Base-by-base conservation (phyloP, 139 green algal species). In the Chlamydomonas applanata region DNA sequence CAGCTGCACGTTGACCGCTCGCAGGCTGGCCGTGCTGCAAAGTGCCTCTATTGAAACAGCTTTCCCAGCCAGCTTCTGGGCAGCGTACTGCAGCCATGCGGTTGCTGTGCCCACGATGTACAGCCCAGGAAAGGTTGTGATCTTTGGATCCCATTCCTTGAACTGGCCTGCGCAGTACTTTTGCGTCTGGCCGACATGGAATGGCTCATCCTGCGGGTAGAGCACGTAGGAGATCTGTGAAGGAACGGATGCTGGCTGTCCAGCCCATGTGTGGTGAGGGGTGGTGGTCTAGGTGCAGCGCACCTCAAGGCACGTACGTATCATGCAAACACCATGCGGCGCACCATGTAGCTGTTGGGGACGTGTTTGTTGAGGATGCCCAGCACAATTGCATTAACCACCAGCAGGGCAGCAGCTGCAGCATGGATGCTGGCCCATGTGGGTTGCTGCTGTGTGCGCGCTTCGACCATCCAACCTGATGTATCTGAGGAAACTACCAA, bases 111-210 rank as follows among this genome's bases (percentile, higher is more conserved):
- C 87, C 1, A 94, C 13, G 1, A 92, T n/a, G 73, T 97, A 98
- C 22, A 98, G 81, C 27, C 94, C 94, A 4, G 94, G 94, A 24
- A 96, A 91, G 4, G 94, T 98, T 4, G 94, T 98, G 59, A 98
- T 98, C 62, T 97, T 98, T 0, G 88, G 84, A 76, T 98, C 89
- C 94, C 94, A 98, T 1, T 69, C 25, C 0, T 16, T 14, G 34
- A 90, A 92, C 11, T 89, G 32, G 1, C 91, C 92, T 0, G 24
- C 2, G 74, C 94, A 98, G 82, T 97, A 98, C 13, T 70, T 68
- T 49, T 94, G 88, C 1, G 91, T 88, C 82, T 98, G 94, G 0
- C 87, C 88, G 20, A 98, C 85, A 69, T 98, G 94, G 74, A 98
- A 98, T 0, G 89, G 76, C 82, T 98, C 94, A 69, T 98, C 94